Evolutionary conservation across 2,329 filamentous ascomycete genomes (phyloP).

Genomic region (Fusarium fujikuroi): DNA sequence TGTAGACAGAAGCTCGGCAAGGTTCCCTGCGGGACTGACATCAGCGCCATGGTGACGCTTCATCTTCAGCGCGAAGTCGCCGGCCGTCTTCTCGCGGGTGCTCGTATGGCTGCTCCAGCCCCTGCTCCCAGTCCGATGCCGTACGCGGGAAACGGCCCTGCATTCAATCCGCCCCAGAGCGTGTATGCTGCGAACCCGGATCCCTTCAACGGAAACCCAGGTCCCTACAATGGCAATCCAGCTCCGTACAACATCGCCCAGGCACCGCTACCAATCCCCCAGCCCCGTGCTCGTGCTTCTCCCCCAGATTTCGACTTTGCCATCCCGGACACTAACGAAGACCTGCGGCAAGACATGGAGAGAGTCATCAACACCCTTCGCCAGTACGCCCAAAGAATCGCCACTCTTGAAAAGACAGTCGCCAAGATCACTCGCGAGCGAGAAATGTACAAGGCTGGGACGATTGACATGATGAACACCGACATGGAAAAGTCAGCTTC

Average conservation of each 20-base stretch:
- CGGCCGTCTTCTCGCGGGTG: not conserved
- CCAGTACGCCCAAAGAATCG: not conserved
- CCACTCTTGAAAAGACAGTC: not conserved
- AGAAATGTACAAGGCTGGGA: not conserved
- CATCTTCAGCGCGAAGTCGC: slow-evolving; percentile 33
- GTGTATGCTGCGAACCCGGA: not conserved
- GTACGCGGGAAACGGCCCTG: not conserved
- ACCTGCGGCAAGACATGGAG: not conserved
- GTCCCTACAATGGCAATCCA: no score
- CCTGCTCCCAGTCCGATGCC: not conserved
- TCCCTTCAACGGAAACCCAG: not conserved
- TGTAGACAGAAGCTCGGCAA: slow-evolving; percentile 21
- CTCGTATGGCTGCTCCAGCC: not conserved
- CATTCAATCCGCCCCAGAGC: not conserved
- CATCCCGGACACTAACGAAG: not conserved
- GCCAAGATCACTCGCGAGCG: not conserved
- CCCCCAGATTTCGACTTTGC: not conserved
- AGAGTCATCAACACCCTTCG: not conserved
- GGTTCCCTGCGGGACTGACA: slow-evolving; percentile 17
- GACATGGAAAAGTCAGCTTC: not conserved
- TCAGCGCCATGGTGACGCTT: slow-evolving; percentile 31
- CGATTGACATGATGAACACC: not conserved
- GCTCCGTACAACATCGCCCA: not conserved
- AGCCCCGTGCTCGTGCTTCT: not conserved
- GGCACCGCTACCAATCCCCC: not conserved